phyloP scores from a whole-genome alignment of 305 asterid genomes.

The Rubia tinctorum region DNA sequence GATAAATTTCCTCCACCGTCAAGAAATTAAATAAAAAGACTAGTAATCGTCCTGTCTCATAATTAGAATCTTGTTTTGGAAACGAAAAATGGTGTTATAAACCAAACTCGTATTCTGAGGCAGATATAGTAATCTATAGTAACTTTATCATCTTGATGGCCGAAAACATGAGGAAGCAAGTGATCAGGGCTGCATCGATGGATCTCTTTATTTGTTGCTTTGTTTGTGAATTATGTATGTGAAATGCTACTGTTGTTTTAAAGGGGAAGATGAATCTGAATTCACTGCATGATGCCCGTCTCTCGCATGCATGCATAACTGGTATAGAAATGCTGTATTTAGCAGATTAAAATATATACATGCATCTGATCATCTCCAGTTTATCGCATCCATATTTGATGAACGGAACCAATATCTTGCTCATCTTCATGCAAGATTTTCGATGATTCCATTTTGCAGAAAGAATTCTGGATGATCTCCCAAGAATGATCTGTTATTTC shows the following conservation, averaged over 20 bases:
- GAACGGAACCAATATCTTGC: no score
- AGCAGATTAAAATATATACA: no score
- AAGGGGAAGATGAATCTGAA: not conserved
- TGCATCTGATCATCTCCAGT: no score
- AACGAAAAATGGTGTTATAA: no score
- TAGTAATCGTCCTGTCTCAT: no score
- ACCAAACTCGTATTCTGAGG: not conserved
- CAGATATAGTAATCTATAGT: not conserved
- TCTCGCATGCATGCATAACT: not conserved
- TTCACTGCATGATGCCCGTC: not conserved
- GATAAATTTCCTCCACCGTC: not conserved
- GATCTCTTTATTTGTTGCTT: not conserved
- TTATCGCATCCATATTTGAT: no score
- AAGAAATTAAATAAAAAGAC: no score
- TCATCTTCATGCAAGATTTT: no score
- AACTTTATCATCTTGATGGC: not conserved
- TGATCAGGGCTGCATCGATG: not conserved
- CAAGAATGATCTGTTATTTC: no score
- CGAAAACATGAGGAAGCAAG: not conserved
- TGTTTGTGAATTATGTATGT: not conserved
- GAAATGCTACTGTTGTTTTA: not conserved
- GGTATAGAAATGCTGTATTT: not conserved
- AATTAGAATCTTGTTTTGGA: no score
- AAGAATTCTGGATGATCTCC: no score
- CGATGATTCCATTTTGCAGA: no score